A percentile compares a stretch with the other conserved stretches of the same genome.
These are phyloP conservation scores for Paecilomyces variotii DNA, from an alignment of 2,329 filamentous ascomycete species.

Conservation along the genomic window DNA sequence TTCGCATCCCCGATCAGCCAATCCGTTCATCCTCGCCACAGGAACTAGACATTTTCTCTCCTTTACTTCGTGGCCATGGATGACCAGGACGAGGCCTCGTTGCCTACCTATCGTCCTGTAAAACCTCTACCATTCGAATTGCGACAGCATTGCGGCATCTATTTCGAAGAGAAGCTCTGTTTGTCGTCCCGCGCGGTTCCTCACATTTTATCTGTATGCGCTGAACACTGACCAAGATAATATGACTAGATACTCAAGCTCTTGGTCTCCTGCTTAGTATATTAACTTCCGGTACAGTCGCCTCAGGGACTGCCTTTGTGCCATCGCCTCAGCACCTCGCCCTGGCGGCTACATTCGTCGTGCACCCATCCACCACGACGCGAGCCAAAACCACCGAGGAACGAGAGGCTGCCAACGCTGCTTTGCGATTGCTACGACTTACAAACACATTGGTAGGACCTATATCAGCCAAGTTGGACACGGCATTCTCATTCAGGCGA, in stretches of 20 bases:
- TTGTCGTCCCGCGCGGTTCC: conserved; percentile 17
- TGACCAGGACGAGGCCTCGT: conserved; percentile 6
- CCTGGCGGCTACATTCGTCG: conserved; percentile 69
- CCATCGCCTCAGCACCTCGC: conserved; percentile 68
- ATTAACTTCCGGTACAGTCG: conserved; percentile 23
- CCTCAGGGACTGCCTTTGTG: conserved; percentile 47
- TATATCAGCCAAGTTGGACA: conserved; percentile 58
- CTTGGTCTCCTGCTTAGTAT: conserved; percentile 53
- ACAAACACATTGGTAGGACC: conserved; percentile 60
- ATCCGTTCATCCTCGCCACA: not conserved
- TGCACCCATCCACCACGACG: conserved; percentile 73
- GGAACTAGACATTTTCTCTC: not conserved
- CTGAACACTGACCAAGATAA: not conserved
- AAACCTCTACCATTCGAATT: conserved; percentile 55
- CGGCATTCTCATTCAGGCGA: conserved; percentile 62
- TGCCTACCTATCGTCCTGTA: conserved; percentile 44
- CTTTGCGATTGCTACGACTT: conserved; percentile 63
- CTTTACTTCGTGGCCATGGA: conserved; percentile 10
- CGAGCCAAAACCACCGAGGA: conserved; percentile 56
- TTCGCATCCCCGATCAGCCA: not conserved
- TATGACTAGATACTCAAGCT: conserved; percentile 45
- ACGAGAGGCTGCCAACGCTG: conserved; percentile 55
- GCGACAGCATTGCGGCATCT: conserved; percentile 59
- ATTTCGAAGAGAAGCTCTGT: conserved; percentile 69
- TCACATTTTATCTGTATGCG: not conserved